phyloP scores from a whole-genome alignment of 331 rosid genomes.

The Cydonia oblonga region DNA sequence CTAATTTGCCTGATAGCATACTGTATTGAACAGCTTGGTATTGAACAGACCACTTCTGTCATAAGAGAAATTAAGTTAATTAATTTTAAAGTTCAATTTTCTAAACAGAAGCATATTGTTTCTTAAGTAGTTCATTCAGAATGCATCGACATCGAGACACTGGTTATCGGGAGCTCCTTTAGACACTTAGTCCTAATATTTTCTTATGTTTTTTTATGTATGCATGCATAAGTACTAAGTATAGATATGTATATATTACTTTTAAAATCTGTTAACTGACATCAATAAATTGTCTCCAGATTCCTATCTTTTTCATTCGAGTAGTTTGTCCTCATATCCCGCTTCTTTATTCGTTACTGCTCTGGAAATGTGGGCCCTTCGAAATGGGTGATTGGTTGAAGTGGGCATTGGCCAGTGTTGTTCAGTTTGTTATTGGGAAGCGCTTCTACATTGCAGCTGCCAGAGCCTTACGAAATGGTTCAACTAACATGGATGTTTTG shows the following conservation, averaged over 20 bases:
- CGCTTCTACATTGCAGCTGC: constrained; percentile 91
- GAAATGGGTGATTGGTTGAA: constrained; percentile 89
- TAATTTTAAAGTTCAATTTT: not conserved
- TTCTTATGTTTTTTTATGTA: not conserved
- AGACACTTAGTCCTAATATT: too few relatives aligned
- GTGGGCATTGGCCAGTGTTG: constrained; percentile 83
- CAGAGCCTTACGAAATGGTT: constrained; percentile 93
- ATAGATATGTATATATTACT: not conserved
- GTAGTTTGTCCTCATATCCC: constrained; percentile 95
- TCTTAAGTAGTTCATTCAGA: not conserved
- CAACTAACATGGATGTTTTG: constrained; percentile 97
- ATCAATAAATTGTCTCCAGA: constrained; percentile 34
- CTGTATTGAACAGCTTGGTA: too few relatives aligned
- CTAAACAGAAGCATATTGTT: not conserved
- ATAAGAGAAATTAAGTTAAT: too few relatives aligned
- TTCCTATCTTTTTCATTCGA: constrained; percentile 65
- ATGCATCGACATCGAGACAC: not conserved
- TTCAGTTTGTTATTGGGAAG: constrained; percentile 84
- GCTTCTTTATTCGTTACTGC: constrained; percentile 51
- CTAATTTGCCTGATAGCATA: too few relatives aligned
- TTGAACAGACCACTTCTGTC: not conserved
- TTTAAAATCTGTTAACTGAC: constrained; percentile 11
- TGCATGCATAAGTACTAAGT: not conserved
- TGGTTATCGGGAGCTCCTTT: not conserved
- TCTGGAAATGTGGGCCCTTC: constrained; percentile 87